These are phyloP conservation scores for Cladophialophora carrionii DNA, from an alignment of 2,329 filamentous ascomycete species.

Conservation along the genomic window DNA sequence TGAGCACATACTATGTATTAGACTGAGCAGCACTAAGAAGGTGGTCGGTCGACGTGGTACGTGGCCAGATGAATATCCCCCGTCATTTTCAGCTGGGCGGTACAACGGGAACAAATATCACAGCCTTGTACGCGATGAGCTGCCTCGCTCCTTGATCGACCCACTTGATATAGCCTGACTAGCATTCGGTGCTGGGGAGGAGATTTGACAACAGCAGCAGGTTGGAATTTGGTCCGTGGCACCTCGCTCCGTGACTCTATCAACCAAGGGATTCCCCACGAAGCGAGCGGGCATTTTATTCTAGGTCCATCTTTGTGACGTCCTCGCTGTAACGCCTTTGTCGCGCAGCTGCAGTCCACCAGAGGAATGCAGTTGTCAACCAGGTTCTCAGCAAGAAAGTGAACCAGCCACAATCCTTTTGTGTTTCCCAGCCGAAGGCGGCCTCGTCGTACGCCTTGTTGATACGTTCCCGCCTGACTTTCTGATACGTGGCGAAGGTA, in stretches of 20 bases:
- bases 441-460: slow-evolving; percentile 26
- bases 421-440: slow-evolving; percentile 28
- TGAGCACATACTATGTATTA: background rate
- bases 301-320: slow-evolving; percentile 23
- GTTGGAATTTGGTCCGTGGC: slow-evolving; percentile 1
- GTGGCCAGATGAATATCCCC: background rate
- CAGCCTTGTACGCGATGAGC: background rate
- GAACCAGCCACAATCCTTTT: slow-evolving; percentile 31
- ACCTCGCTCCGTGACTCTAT: background rate
- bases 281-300: background rate
- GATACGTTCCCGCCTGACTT: slow-evolving; percentile 17
- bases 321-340: slow-evolving; percentile 27
- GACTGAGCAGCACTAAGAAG: background rate
- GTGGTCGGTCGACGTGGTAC: background rate
- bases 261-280: background rate
- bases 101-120: background rate
- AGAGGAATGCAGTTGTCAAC: slow-evolving; percentile 25
- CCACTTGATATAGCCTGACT: background rate
- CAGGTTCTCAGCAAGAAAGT: slow-evolving; percentile 25
- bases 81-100: background rate
- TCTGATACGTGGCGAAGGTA: slow-evolving; percentile 21
- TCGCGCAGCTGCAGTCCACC: slow-evolving; percentile 28
- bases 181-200: background rate
- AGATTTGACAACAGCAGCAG: background rate
- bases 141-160: background rate